Evolutionary conservation across 2,329 filamentous ascomycete species (phyloP), one percentile per base, ranked within the genome.

Genomic region (Emergomyces africanus): DNA sequence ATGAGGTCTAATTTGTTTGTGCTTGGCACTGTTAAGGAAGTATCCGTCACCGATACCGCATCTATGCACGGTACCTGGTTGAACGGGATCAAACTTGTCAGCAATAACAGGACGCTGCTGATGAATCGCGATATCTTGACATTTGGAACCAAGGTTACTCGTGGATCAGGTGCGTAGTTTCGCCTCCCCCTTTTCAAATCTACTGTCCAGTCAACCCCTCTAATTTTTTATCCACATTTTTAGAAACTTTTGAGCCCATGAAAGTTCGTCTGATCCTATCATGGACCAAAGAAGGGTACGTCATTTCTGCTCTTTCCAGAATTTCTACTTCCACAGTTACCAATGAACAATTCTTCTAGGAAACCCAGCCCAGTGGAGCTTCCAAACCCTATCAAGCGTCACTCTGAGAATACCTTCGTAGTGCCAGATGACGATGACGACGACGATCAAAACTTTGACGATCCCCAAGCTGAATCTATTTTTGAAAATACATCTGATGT

Each of bases 61-160:
- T 85, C 83, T 9, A 83, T 84, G 77, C 83, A 86, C 67, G 83
- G 83, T 35, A 86, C 83, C 20, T 77, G 70, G 60, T 62, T 85
- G 54, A 82, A 84, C 64, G 74, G 75, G 41, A 65, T 63, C 44
- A 75, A 72, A 44, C 66, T 83, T 30, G 59, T 65, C 3, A 57
- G 75, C 12, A 70, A 69, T 2, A 63, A 72, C 57, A 70, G 73
- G 20, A 72, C 75, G 55, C 61, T 69, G 1, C 61, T 83, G 30
- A 68, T 68, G 1, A 68, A 62, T 54, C 70, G 68, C 18, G 72
- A 75, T 63, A 59, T 70, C 1, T 48, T 76, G 33, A 70, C 66
- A 4, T 79, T 82, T 66, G 80, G 80, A 20, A 70, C 74, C 41
- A 72, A 78, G 61, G 78, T 83, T 28, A 74, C 72, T 61, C 76